Evolutionary conservation across 768 basidiomycete genomes (phyloP), one percentile per base, ranked within the genome.

Genomic region (Lactifluus pinguis): DNA sequence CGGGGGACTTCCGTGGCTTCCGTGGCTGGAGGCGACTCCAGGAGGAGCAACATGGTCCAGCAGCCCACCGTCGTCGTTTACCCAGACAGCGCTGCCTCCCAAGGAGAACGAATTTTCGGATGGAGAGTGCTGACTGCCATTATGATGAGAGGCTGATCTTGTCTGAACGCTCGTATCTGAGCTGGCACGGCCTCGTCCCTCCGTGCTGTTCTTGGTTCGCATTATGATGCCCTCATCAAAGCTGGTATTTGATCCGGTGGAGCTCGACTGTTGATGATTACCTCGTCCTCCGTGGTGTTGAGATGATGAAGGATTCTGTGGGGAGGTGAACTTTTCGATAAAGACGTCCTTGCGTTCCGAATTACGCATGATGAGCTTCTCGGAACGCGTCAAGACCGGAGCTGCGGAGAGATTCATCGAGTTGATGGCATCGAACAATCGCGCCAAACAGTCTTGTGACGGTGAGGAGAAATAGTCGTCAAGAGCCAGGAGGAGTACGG

Each of bases 311-410:
- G 29, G 42, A 49, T 30, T 53, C n/a, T 19, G 54, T 6, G 21
- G 52, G 14, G 45, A 25, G 29, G 49, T 45, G 72, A 92, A 91
- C 72, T 89, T 91, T 68, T 98, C 95, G 19, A 84, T 76, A 69
- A 98, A 95, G 48, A 97, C 80, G 70, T 98, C 95, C 70, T 91
- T 93, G 36, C 93, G 82, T 62, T 98, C 95, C 14, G 89, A 91
- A 1, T 84, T 80, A 32, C 95, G 89, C 80, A 98, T 85, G 60
- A 99, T 80, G 56, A 93, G 75, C 66, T 92, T 92, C 74, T 99
- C 97, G 63, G 80, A 76, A 32, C 90, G 83, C 5, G 85, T 86
- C 48, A 99, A 76, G 5, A 76, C 71, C 2, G 97, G 97, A 29
- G 89, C 84, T 9, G 78, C 80, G n/a, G 85, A 80, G 19, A 92